Conservation (phyloP, 108 stramenopile species). For the Fragilaria crotonensis region DNA sequence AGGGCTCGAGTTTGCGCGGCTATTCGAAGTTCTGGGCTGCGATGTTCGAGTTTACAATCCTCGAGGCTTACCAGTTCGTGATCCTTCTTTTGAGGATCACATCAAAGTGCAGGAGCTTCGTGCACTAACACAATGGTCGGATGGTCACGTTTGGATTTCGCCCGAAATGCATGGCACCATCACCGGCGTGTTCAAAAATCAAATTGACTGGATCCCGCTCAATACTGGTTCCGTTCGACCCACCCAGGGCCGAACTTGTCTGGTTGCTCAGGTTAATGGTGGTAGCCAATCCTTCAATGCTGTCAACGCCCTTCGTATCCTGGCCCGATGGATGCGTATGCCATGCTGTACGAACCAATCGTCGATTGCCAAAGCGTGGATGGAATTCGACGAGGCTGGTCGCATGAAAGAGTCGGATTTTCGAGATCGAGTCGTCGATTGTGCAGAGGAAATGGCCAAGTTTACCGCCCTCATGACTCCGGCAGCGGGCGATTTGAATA, state of each 20-base stretch:
- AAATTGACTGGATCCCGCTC: slow-evolving; percentile 72
- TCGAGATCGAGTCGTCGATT: slow-evolving; percentile 60
- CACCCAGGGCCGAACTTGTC: slow-evolving; percentile 49
- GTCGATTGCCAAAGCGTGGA: slow-evolving; percentile 53
- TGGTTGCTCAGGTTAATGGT: slow-evolving; percentile 55
- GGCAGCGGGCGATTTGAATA: slow-evolving; percentile 32
- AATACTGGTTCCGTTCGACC: slow-evolving; percentile 54
- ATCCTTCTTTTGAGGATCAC: slow-evolving; percentile 41
- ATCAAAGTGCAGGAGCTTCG: slow-evolving; percentile 53
- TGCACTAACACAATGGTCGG: slow-evolving; percentile 52
- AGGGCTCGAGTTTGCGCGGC: slow-evolving; percentile 47
- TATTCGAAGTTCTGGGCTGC: slow-evolving; percentile 46
- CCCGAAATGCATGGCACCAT: slow-evolving; percentile 70
- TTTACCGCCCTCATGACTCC: slow-evolving; percentile 55
- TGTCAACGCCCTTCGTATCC: slow-evolving; percentile 44
- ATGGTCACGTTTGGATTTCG: slow-evolving; percentile 51
- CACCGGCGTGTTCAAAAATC: slow-evolving; percentile 59
- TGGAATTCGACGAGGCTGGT: slow-evolving; percentile 54
- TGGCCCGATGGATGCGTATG: slow-evolving; percentile 74
- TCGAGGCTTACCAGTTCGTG: slow-evolving; percentile 44
- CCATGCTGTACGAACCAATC: slow-evolving; percentile 55
- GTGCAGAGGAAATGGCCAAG: slow-evolving; percentile 58
- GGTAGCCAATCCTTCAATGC: slow-evolving; percentile 61
- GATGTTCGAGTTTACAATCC: slow-evolving; percentile 60
- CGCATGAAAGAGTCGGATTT: slow-evolving; percentile 47